Evolutionary conservation across 176 grass and related monocot species (phyloP).

Genomic region (Raddia distichophylla): DNA sequence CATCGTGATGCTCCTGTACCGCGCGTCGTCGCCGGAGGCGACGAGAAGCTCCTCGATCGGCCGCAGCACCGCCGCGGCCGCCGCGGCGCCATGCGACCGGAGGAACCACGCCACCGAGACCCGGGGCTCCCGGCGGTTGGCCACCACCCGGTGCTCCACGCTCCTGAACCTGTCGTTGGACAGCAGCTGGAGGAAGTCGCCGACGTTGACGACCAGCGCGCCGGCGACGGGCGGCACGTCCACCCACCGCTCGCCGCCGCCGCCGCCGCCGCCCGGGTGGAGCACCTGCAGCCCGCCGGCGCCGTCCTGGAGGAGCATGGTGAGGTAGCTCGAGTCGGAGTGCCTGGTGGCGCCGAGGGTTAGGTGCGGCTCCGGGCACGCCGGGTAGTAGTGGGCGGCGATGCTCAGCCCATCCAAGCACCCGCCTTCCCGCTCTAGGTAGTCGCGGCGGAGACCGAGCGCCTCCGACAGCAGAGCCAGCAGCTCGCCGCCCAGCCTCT

Average conservation of each 20-base stretch:
- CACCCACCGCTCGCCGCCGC: conserved; percentile 2
- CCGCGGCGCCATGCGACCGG: too few species aligned
- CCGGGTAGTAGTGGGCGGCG: too few species aligned
- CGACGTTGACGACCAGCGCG: not conserved
- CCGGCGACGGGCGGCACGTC: not conserved
- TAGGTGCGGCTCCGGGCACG: too few species aligned
- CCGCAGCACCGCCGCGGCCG: too few species aligned
- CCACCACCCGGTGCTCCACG: not conserved
- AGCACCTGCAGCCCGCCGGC: conserved; percentile 39
- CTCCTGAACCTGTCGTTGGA: too few species aligned
- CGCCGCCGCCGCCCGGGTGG: conserved; percentile 15
- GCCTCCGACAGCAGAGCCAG: conserved; percentile 26
- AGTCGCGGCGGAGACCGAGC: too few species aligned
- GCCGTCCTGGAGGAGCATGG: conserved; percentile 42
- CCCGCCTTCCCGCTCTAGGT: too few species aligned
- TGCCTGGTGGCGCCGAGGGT: conserved; percentile 11
- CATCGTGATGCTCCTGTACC: too few species aligned
- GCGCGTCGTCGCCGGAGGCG: too few species aligned
- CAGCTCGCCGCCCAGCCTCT: not conserved
- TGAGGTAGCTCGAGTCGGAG: conserved; percentile 35
- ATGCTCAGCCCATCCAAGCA: conserved; percentile 20
- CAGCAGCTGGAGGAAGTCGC: too few species aligned
- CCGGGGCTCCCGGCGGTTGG: not conserved
- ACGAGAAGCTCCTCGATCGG: too few species aligned
- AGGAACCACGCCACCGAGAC: not conserved